Conservation (phyloP, 371 early-diverging fungal genomes). For the Catenaria anguillulae region DNA sequence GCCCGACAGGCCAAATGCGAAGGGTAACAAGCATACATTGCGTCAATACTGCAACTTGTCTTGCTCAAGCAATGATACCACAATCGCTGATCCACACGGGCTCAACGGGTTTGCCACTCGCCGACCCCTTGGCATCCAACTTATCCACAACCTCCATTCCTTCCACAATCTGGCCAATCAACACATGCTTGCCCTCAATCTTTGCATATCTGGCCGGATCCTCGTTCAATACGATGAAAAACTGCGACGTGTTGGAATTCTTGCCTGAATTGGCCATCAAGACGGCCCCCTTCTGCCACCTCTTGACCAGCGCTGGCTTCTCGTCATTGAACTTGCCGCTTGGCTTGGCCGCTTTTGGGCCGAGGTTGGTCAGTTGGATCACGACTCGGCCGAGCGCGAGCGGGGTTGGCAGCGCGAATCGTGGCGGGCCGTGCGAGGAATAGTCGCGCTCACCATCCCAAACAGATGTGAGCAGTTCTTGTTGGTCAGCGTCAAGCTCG, state of each 20-base stretch:
- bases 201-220: conserved; percentile 34
- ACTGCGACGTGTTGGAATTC: conserved; percentile 73
- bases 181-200: conserved; percentile 59
- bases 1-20: too few relatives aligned
- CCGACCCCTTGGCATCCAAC: neutral
- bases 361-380: conserved; percentile 25
- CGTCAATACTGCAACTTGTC: too few relatives aligned
- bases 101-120: neutral
- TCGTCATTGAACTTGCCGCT: conserved; percentile 55
- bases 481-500: neutral
- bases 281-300: conserved; percentile 10
- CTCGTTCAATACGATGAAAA: conserved; percentile 49
- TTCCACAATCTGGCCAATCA: conserved; percentile 54
- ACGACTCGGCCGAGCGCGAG: conserved; percentile 32
- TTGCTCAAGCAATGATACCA: too few relatives aligned
- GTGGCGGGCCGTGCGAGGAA: neutral
- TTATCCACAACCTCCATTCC: conserved; percentile 9
- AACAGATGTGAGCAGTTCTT: neutral
- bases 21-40: too few relatives aligned
- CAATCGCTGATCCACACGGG: conserved; percentile 3
- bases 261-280: conserved; percentile 76
- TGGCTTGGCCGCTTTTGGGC: conserved; percentile 39
- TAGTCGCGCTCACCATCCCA: conserved; percentile 1
- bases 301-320: conserved; percentile 37
- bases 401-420: conserved; percentile 14